A percentile compares a stretch with the other conserved stretches of the same genome.
Conservation (phyloP, 2,329 filamentous ascomycete genomes). For the Sordariomycetes sp. region DNA sequence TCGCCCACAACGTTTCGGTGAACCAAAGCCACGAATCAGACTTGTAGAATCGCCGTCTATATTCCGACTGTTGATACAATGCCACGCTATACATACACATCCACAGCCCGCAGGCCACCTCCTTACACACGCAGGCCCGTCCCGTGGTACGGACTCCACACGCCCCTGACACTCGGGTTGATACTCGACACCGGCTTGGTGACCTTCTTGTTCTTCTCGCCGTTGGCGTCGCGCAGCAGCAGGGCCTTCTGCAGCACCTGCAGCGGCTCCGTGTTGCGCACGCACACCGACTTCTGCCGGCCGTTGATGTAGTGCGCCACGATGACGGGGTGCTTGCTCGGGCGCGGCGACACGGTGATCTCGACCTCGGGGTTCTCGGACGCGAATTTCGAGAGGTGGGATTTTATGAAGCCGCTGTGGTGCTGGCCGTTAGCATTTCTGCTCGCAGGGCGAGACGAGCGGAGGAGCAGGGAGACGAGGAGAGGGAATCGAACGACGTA, state of each 20-base stretch:
- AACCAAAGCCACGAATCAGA: too few species aligned
- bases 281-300: constrained; percentile 72
- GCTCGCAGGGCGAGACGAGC: background rate
- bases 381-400: constrained; percentile 67
- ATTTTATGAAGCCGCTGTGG: constrained; percentile 67
- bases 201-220: constrained; percentile 57
- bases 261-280: constrained; percentile 71
- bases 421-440: constrained; percentile 13
- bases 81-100: constrained; percentile 1
- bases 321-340: constrained; percentile 81
- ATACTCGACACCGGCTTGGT: constrained; percentile 55
- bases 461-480: background rate
- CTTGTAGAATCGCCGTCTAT: too few species aligned
- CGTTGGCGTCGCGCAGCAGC: constrained; percentile 61
- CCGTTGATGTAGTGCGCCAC: constrained; percentile 91
- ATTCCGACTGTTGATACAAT: background rate
- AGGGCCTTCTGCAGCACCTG: constrained; percentile 75
- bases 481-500: constrained; percentile 27
- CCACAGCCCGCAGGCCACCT: background rate
- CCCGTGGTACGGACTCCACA: constrained; percentile 63
- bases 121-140: constrained; percentile 40
- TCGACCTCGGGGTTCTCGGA: constrained; percentile 77
- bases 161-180: constrained; percentile 55
- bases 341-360: constrained; percentile 81
- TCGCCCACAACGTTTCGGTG: background rate